Evolutionary conservation across 2,329 filamentous ascomycete genomes (phyloP).

Genomic region (Parastagonospora avenae): DNA sequence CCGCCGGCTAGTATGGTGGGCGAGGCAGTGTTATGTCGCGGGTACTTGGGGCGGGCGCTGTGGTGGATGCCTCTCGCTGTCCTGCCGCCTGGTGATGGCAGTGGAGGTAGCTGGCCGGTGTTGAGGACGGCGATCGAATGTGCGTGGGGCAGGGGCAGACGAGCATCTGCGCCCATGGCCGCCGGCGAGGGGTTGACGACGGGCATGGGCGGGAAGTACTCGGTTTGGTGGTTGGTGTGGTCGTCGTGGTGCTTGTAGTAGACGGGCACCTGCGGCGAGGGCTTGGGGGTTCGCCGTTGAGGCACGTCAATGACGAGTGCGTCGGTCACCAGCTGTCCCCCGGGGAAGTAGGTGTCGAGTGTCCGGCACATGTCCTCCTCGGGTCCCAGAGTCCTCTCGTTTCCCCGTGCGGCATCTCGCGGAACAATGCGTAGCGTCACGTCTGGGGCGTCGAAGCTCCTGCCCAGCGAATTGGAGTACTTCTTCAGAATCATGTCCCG

Average conservation of each 20-base stretch:
- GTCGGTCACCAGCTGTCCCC: constrained; percentile 85
- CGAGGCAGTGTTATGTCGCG: constrained; percentile 78
- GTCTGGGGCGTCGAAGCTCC: constrained; percentile 88
- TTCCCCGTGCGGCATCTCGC: constrained; percentile 60
- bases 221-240: constrained; percentile 69
- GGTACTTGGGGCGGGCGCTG: constrained; percentile 64
- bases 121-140: constrained; percentile 78
- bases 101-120: constrained; percentile 77
- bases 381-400: constrained; percentile 76
- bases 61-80: constrained; percentile 53
- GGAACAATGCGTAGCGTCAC: constrained; percentile 77
- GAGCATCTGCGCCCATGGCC: constrained; percentile 40
- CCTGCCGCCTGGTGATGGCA: constrained; percentile 80
- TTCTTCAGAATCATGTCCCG: constrained; percentile 91
- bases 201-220: constrained; percentile 80
- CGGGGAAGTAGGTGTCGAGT: constrained; percentile 82
- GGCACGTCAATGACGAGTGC: constrained; percentile 91
- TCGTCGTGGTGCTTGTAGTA: constrained; percentile 67
- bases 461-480: constrained; percentile 90
- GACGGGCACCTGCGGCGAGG: constrained; percentile 68
- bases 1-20: constrained; percentile 66
- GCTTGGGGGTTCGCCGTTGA: constrained; percentile 73
- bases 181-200: constrained; percentile 50
- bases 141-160: constrained; percentile 47
- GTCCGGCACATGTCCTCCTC: constrained; percentile 82